Evolutionary conservation across 176 grass and related monocot species (phyloP).

Genomic region (Olyra latifolia): DNA sequence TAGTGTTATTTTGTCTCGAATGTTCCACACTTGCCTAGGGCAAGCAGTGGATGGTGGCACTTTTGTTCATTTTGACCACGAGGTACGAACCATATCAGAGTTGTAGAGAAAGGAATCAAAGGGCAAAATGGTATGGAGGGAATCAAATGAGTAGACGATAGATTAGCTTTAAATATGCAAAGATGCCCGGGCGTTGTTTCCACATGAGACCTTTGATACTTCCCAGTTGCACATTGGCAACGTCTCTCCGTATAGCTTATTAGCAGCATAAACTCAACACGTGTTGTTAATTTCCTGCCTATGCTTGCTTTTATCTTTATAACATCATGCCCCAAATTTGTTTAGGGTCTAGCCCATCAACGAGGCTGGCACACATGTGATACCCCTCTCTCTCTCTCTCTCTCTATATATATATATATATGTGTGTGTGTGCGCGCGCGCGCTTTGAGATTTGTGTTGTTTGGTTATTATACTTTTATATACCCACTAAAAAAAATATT

Average conservation of each 20-base stretch:
- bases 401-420: too few relatives aligned
- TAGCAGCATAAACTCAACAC: not conserved
- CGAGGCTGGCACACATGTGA: too few relatives aligned
- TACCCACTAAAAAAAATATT: too few relatives aligned
- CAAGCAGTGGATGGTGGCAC: not conserved
- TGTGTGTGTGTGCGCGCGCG: too few relatives aligned
- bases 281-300: not conserved
- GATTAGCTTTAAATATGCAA: not conserved
- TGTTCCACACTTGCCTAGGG: not conserved
- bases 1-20: not conserved
- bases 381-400: too few relatives aligned
- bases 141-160: not conserved
- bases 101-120: constrained; percentile 2
- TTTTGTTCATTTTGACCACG: constrained; percentile 7
- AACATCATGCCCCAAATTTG: too few relatives aligned
- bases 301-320: not conserved
- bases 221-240: not conserved
- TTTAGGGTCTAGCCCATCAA: too few relatives aligned
- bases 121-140: constrained; percentile 9
- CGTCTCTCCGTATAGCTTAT: not conserved
- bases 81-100: not conserved
- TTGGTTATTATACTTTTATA: too few relatives aligned
- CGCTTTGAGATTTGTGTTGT: too few relatives aligned
- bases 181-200: not conserved
- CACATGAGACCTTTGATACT: not conserved